Conservation (phyloP, 1,284 basidiomycete genomes). For the Sanguinoderma infundibulare region DNA sequence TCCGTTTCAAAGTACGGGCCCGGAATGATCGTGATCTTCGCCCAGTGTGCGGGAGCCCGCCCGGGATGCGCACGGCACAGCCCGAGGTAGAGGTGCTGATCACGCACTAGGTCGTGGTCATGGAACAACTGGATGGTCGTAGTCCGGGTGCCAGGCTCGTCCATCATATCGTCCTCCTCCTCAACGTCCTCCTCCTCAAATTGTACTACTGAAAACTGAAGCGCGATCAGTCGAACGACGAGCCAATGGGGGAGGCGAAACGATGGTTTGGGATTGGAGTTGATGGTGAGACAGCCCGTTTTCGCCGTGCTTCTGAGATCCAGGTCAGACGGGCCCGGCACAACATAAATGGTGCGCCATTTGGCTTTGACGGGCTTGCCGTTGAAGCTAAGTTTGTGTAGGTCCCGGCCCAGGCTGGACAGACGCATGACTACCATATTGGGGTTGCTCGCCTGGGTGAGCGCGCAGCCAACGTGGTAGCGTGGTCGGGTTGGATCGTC, state of each 20-base stretch:
- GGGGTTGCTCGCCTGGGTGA: not conserved
- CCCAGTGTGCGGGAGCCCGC: not conserved
- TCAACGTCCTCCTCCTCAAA: too few relatives aligned
- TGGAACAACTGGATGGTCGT: not conserved
- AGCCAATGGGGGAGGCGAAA: slow-evolving; percentile 2
- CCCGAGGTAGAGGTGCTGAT: too few relatives aligned
- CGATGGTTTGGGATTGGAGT: not conserved
- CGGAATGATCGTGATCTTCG: not conserved
- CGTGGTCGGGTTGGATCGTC: not conserved
- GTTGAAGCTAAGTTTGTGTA: not conserved
- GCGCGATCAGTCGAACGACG: not conserved
- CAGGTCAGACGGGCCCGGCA: not conserved
- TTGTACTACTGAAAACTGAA: too few relatives aligned
- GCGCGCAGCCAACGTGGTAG: not conserved
- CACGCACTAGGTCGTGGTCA: too few relatives aligned
- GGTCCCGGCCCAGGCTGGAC: not conserved
- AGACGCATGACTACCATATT: not conserved
- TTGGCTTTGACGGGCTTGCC: not conserved
- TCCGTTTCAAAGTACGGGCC: not conserved
- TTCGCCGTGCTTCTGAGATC: too few relatives aligned
- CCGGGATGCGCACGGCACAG: too few relatives aligned
- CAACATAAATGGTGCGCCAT: slow-evolving; percentile 7
- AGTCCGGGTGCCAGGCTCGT: not conserved
- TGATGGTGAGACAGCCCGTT: not conserved
- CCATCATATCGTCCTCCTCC: not conserved